Evolutionary conservation across 257 asterid genomes (phyloP).

Genomic region (Solanum sitiens): DNA sequence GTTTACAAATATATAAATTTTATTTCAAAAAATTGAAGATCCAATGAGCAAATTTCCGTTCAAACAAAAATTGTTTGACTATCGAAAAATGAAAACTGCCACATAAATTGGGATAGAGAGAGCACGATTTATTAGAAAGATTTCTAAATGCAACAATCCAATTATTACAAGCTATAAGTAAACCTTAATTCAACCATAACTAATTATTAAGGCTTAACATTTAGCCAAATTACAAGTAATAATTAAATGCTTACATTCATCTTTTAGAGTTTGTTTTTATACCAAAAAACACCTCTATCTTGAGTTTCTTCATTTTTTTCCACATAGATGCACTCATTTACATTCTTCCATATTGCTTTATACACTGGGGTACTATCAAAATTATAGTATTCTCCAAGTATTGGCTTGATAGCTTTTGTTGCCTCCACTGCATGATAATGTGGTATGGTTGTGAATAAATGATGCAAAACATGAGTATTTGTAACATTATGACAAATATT

Average conservation of each 20-base stretch:
- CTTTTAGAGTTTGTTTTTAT: not conserved
- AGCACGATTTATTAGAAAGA: not conserved
- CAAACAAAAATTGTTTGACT: no score
- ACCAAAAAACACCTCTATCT: not conserved
- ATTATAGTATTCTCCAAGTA: not conserved
- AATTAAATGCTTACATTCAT: not conserved
- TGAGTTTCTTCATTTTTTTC: not conserved
- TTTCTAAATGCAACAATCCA: not conserved
- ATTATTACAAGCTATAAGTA: not conserved
- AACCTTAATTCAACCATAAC: not conserved
- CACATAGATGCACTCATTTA: not conserved
- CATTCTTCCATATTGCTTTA: not conserved
- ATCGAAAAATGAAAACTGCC: no score
- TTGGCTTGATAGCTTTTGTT: not conserved
- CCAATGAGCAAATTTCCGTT: no score
- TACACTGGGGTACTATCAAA: not conserved
- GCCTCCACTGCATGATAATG: not conserved
- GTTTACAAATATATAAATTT: no score
- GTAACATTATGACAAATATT: not conserved
- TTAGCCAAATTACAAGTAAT: not conserved
- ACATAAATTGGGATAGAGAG: no score
- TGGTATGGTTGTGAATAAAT: not conserved
- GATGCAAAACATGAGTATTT: not conserved
- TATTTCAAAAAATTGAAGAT: no score
- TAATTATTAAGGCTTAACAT: not conserved